phyloP scores from a whole-genome alignment of 1,284 basidiomycete genomes.

The Sanghuangporus sanghuang region DNA sequence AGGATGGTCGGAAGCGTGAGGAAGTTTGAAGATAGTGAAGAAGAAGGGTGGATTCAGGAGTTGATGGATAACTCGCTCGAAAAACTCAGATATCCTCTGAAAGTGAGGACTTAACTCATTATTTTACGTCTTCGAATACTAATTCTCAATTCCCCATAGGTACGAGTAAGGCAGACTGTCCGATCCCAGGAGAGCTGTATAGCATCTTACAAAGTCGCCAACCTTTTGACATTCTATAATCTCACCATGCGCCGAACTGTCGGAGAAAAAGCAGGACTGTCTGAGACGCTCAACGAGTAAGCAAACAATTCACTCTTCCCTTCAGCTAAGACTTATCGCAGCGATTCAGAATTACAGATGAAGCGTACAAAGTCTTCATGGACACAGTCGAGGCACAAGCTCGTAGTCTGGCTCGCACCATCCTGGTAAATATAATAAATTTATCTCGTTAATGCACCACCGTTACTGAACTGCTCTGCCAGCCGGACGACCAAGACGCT shows the following conservation, averaged over 20 bases:
- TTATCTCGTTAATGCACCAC: not conserved
- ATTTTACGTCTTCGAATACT: not conserved
- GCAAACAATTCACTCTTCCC: conserved; percentile 24
- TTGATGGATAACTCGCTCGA: conserved; percentile 81
- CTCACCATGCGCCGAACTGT: conserved; percentile 91
- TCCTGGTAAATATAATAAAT: conserved; percentile 48
- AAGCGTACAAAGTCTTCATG: conserved; percentile 80
- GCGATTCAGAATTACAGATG: conserved; percentile 63
- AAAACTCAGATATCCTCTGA: conserved; percentile 82
- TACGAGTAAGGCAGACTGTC: conserved; percentile 89
- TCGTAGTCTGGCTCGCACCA: conserved; percentile 63
- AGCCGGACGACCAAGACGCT: conserved; percentile 76
- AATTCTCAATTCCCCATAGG: conserved; percentile 34
- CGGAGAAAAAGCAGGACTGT: conserved; percentile 74
- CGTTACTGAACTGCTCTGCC: not conserved
- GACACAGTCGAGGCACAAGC: conserved; percentile 82
- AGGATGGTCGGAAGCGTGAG: conserved; percentile 78
- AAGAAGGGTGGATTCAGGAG: conserved; percentile 75
- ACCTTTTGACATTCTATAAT: conserved; percentile 92
- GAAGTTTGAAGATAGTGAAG: conserved; percentile 45
- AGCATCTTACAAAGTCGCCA: conserved; percentile 86
- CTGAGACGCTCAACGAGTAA: conserved; percentile 77
- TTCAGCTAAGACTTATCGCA: not conserved
- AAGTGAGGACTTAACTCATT: conserved; percentile 39
- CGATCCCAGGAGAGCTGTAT: conserved; percentile 91